phyloP scores from a whole-genome alignment of 495 filamentous ascomycete genomes.

The Annulohypoxylon bovei region DNA sequence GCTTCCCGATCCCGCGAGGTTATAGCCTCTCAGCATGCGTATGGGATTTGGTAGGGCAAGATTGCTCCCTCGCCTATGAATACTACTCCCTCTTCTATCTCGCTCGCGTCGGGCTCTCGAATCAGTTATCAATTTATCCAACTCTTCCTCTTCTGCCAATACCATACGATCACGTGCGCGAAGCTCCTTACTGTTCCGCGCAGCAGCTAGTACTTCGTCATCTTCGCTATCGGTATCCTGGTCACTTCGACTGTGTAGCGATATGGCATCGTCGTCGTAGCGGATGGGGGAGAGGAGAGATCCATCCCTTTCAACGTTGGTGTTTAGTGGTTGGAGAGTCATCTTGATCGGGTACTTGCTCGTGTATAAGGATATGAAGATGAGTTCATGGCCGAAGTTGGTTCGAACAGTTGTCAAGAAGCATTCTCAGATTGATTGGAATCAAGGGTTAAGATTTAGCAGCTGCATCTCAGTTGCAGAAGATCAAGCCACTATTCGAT shows the following conservation, averaged over 20 bases:
- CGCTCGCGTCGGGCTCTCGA: slow-evolving; percentile 58
- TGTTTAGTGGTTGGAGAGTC: slow-evolving; percentile 34
- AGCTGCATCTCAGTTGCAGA: background rate
- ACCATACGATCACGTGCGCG: slow-evolving; percentile 78
- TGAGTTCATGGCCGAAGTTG: slow-evolving; percentile 20
- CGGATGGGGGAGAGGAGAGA: slow-evolving; percentile 69
- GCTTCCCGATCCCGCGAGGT: slow-evolving; percentile 47
- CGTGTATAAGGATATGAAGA: slow-evolving; percentile 4
- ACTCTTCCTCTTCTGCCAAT: slow-evolving; percentile 87
- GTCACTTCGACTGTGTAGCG: slow-evolving; percentile 71
- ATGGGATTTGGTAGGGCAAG: slow-evolving; percentile 60
- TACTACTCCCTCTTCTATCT: slow-evolving; percentile 58
- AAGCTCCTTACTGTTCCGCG: slow-evolving; percentile 76
- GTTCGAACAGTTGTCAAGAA: slow-evolving; percentile 5
- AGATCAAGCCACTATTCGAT: slow-evolving; percentile 10
- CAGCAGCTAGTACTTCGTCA: slow-evolving; percentile 70
- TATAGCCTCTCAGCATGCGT: slow-evolving; percentile 50
- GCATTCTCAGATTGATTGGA: slow-evolving; percentile 7
- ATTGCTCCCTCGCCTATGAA: slow-evolving; percentile 60
- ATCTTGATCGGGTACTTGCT: slow-evolving; percentile 30
- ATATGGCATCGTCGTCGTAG: slow-evolving; percentile 75
- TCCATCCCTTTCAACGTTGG: slow-evolving; percentile 44
- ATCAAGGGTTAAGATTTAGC: background rate
- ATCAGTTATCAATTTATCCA: slow-evolving; percentile 76
- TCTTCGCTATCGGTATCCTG: slow-evolving; percentile 82